These are phyloP conservation scores for Aethionema arabicum DNA, from an alignment of 345 rosid species.

Conservation along the genomic window DNA sequence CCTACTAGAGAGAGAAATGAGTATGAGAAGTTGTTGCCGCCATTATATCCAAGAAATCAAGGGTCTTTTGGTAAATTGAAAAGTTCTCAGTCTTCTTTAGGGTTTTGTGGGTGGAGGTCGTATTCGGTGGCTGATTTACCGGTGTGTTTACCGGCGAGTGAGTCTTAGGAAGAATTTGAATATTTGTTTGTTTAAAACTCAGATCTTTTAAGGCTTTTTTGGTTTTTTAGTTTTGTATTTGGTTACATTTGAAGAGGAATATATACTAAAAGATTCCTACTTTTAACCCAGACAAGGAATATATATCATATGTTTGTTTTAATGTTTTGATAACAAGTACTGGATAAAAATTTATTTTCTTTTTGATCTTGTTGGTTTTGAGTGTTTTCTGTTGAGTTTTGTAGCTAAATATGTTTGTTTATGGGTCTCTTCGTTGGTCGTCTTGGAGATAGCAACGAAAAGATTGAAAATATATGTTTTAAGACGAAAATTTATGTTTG, in stretches of 20 bases:
- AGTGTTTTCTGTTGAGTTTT: no score
- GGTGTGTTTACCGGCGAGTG: constrained; percentile 39
- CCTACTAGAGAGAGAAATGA: constrained; percentile 42
- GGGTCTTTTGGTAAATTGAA: constrained; percentile 36
- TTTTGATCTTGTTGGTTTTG: no score
- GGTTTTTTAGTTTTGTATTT: not conserved
- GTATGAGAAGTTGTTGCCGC: constrained; percentile 46
- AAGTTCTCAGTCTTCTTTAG: constrained; percentile 30
- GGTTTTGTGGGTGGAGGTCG: constrained; percentile 53
- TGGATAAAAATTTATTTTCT: no score
- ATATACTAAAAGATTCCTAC: not conserved
- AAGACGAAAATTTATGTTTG: no score
- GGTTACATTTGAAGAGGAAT: constrained; percentile 15
- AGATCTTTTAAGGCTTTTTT: constrained; percentile 12
- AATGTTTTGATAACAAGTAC: no score
- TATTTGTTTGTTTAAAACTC: constrained; percentile 14
- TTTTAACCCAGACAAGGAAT: no score
- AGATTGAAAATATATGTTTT: no score
- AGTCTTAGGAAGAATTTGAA: constrained; percentile 14
- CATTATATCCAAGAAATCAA: constrained; percentile 55
- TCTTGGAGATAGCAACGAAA: no score
- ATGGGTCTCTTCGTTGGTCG: no score
- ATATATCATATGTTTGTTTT: no score
- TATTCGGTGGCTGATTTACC: constrained; percentile 62
- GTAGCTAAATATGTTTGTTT: no score